Evolutionary conservation across 2,329 filamentous ascomycete species (phyloP), one percentile per base, ranked within the genome.

Genomic region (Fusarium nygamai): DNA sequence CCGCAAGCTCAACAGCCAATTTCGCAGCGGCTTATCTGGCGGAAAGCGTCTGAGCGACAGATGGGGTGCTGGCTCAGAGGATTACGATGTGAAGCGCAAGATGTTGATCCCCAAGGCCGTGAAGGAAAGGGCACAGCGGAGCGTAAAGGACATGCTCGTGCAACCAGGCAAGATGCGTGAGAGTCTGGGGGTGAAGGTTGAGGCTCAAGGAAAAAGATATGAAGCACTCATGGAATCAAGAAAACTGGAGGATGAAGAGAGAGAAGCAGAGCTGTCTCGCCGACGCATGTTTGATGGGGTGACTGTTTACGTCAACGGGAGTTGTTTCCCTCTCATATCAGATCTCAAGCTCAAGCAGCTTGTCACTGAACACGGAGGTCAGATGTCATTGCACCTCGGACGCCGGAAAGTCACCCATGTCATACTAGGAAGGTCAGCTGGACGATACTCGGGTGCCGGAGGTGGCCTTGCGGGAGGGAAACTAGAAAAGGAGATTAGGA

Each of bases 271-370:
- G 54, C 71, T 67, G 67, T 71, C 39, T 10, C 50, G 70, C 11
- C 80, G 77, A 74, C 79, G 85, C 53, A 88, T 97, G 61, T 95
- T 98, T 80, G 83, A 89, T 50, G 90, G 91, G 22, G 87, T 95
- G 29, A 91, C 90, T 59, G 88, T 98, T 77, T 96, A 96, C 83
- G 89, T 98, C 82, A 98, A 98, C 82, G 95, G 95, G 69, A 95
- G 93, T 75, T 97, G 94, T 5, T 88, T 91, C 68, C 95, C 95
- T 3, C 82, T 90, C 31, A 89, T 98, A 71, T 97, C 94, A 20
- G 95, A 98, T 82, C 93, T 97, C 84, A 93, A 90, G 80, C 88
- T 98, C 65, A 97, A 96, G 85, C 91, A 92, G 63, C 82, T 97
- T 22, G 88, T 98, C 43, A 90, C 88, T 10, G 87, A 91, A 64